phyloP scores from a whole-genome alignment of 306 rosid species.

The Comarum palustre region DNA sequence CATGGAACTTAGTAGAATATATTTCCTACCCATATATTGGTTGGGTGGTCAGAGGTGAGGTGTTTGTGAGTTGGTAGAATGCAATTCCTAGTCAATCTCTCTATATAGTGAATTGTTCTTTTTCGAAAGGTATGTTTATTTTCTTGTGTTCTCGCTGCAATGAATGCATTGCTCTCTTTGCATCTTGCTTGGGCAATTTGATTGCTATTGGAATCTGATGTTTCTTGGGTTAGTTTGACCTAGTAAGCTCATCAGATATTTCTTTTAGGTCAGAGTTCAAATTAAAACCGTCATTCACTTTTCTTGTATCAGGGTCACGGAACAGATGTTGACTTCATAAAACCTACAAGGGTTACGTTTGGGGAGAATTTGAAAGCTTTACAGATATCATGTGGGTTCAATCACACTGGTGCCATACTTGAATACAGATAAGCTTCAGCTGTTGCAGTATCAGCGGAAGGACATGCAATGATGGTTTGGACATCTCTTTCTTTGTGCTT shows the following conservation, averaged over 20 bases:
- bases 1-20: background rate
- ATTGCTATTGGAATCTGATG: background rate
- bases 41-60: background rate
- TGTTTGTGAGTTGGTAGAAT: background rate
- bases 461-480: background rate
- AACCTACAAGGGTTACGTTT: slow-evolving; percentile 55
- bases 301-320: slow-evolving; percentile 69
- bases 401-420: slow-evolving; percentile 87
- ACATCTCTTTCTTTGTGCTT: background rate
- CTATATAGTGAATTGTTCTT: background rate
- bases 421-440: slow-evolving; percentile 45
- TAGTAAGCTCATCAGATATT: background rate
- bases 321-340: slow-evolving; percentile 74
- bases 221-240: background rate
- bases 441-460: slow-evolving; percentile 4
- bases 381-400: slow-evolving; percentile 92
- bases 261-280: background rate
- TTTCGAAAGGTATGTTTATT: background rate
- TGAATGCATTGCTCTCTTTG: background rate
- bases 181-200: background rate
- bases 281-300: background rate
- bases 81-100: background rate
- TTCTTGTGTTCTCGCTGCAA: background rate
- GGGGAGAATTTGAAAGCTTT: slow-evolving; percentile 60
- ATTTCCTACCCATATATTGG: background rate